Evolutionary conservation across 1,139 yeast species (phyloP).

Genomic region (Diutina sp.): DNA sequence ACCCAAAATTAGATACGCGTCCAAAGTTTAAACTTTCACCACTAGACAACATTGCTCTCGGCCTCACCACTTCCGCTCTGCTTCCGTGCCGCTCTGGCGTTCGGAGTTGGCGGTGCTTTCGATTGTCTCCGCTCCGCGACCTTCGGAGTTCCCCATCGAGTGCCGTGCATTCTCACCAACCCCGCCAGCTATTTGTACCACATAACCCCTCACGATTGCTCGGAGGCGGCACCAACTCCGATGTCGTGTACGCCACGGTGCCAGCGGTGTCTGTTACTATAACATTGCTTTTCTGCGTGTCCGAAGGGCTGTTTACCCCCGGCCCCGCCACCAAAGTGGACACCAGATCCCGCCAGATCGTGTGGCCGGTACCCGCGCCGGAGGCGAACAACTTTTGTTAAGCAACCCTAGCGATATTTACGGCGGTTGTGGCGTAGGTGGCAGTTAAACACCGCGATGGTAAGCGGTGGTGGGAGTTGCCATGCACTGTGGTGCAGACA

Average conservation of each 20-base stretch:
- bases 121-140: neutral
- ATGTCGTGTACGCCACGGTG: no score
- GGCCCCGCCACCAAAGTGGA: neutral
- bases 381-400: neutral
- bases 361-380: no score
- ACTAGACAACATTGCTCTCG: no score
- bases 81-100: neutral
- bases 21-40: no score
- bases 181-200: neutral
- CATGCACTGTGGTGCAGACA: neutral
- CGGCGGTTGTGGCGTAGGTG: neutral
- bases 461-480: neutral
- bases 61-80: neutral
- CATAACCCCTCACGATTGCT: neutral
- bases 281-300: neutral
- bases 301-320: neutral
- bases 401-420: neutral
- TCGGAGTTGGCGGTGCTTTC: neutral
- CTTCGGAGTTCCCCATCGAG: neutral
- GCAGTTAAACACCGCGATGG: neutral
- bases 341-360: neutral
- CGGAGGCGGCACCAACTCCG: no score
- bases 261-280: neutral
- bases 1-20: no score
- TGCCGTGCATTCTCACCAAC: neutral